Base-by-base conservation (phyloP, 495 filamentous ascomycete genomes). In the Aspergillus indologenus region DNA sequence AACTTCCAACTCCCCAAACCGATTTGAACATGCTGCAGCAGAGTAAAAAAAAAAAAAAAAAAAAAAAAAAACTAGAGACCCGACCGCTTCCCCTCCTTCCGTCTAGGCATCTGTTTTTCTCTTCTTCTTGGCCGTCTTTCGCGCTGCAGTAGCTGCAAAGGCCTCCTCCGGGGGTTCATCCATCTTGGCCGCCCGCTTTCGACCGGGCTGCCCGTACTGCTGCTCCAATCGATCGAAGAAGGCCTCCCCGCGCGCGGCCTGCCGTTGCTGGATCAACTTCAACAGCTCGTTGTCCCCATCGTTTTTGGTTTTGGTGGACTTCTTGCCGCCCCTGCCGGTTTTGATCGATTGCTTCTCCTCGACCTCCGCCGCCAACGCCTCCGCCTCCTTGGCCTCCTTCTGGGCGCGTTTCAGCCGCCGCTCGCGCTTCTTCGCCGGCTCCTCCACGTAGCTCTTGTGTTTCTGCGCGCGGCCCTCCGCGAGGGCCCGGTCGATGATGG, bases 401-500 rank as follows among this genome's bases (percentile, higher is more conserved):
- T 79, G 74, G 0, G 89, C 90, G 11, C 71, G 76, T 67, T 84
- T 85, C 60, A 87, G 69, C 21, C 92, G 80, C 60, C 78, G 79
- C 67, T 87, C 75, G 60, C 81, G 81, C 45, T 86, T 80, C 58
- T 77, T 84, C 65, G 85, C 83, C 12, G 81, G 79, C 74, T 96
- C 91, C 14, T 88, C 76, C 5, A 80, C 81, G 69, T 93, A 98
- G 19, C 81, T 78, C 21, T 80, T 74, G 69, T 85, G 92, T 1
- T 71, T 72, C 60, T 87, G 68, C 4, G 91, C 87, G 42, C 88
- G 80, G 0, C 81, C 83, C 5, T 71, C 78, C 45, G 77, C 77
- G 66, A 98, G 92, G n/a, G 89, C 95, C 47, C 83, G 74, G 65
- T 96, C 86, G 54, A 98, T 90, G 26, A 92, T 89, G 5, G 59